Base-by-base conservation (phyloP, 2,329 filamentous ascomycete genomes). In the Sphaceloma murrayae region DNA sequence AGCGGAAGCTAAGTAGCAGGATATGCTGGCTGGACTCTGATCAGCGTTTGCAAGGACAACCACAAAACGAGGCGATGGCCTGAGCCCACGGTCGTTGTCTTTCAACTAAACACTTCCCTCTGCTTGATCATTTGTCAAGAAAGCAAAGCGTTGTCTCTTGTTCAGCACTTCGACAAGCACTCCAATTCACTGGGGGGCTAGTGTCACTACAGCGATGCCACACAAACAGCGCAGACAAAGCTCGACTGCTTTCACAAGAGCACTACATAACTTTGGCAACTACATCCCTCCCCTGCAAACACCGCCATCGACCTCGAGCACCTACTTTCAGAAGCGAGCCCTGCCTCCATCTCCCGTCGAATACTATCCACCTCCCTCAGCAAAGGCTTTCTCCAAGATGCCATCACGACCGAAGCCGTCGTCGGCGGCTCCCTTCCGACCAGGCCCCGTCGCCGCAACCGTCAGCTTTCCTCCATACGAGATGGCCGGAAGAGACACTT, bases 291-390 rank as follows among this genome's bases (percentile, higher is more conserved):
- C 36, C n/a, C 24, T 26, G 22, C 19, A 4, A 6, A 30, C 36
- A 16, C 11, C 24, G 4, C 9, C 21, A n/a, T 40, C 24, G 36
- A 40, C 24, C 36, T 40, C 36, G 36, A 40, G 36, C 36, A 17
- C 36, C 19, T 40, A 40, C 36, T 40, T 40, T 18, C 24, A 40
- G 22, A 40, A 40, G 36, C 27, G 14, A 40, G 36, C 36, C 17
- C 36, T 40, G 14, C 24, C 36, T 40, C 24, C 36, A 3, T 40
- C 36, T 11, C 36, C 36, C 4, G 24, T 40, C 36, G 36, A 40
- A 16, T 8, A n/a, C 14, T 4, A 22, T 3, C 24, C n/a, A 7
- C 36, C 36, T 18, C 7, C 24, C 6, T n/a, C n/a, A n/a, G n/a
- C n/a, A n/a, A n/a, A n/a, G n/a, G n/a, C n/a, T n/a, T n/a, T n/a